A percentile compares a stretch with the other conserved stretches of the same genome.
These are phyloP conservation scores for Rhododendron williamsianum DNA, from an alignment of 148 eudicot species.

Conservation along the genomic window DNA sequence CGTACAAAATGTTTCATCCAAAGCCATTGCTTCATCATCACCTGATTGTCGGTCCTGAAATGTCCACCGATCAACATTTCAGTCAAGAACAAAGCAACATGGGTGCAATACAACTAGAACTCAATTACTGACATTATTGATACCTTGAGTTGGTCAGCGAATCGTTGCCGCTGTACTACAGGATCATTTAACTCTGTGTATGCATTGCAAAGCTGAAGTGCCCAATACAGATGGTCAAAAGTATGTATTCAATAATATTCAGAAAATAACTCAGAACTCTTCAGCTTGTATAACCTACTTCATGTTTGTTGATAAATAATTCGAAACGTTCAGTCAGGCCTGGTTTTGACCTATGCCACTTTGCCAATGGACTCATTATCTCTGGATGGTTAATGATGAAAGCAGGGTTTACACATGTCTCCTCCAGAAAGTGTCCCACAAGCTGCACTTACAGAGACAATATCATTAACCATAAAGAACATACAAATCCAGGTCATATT, in stretches of 20 bases:
- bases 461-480: too few species aligned
- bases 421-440: slow-evolving; percentile 95
- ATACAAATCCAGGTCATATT: not conserved
- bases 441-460: slow-evolving; percentile 44
- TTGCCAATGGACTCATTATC: slow-evolving; percentile 94
- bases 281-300: slow-evolving; percentile 34
- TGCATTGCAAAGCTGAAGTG: slow-evolving; percentile 76
- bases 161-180: slow-evolving; percentile 81
- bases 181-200: slow-evolving; percentile 95
- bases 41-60: slow-evolving; percentile 87
- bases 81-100: too few species aligned
- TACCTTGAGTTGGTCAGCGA: slow-evolving; percentile 97
- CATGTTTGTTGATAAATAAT: slow-evolving; percentile 85
- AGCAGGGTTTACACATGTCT: slow-evolving; percentile 72
- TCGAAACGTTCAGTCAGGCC: slow-evolving; percentile 90
- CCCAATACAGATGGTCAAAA: not conserved
- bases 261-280: not conserved
- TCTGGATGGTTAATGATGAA: slow-evolving; percentile 90
- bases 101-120: too few species aligned
- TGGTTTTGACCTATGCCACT: slow-evolving; percentile 94
- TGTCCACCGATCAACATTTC: not conserved
- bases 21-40: slow-evolving; percentile 98
- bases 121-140: too few species aligned
- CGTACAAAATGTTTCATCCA: slow-evolving; percentile 88
- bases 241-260: not conserved